These are phyloP conservation scores for Lathyrus tuberosus DNA, from an alignment of 306 rosid species.

Conservation along the genomic window DNA sequence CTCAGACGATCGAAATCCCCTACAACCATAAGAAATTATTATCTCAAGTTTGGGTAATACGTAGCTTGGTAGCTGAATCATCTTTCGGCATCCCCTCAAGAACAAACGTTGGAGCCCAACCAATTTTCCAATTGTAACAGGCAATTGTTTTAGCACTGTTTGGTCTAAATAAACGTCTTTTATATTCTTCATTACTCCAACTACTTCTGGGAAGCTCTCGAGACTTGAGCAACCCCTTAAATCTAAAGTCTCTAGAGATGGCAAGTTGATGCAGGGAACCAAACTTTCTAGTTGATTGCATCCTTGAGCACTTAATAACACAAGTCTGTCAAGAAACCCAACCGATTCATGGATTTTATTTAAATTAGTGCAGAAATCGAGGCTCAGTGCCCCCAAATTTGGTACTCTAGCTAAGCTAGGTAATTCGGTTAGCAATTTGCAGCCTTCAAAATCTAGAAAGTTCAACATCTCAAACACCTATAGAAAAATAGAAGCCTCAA, in stretches of 20 bases:
- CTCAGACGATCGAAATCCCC: background rate
- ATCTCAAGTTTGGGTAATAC: slow-evolving; percentile 3
- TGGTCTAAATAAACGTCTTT: slow-evolving; percentile 14
- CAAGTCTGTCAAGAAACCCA: slow-evolving; percentile 26
- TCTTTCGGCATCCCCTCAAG: slow-evolving; percentile 4
- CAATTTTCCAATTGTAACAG: slow-evolving; percentile 18
- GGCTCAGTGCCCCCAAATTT: background rate
- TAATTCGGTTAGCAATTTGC: background rate
- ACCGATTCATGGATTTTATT: background rate
- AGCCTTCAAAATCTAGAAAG: background rate
- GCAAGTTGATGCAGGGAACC: slow-evolving; percentile 1
- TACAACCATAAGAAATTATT: background rate
- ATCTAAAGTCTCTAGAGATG: slow-evolving; percentile 34
- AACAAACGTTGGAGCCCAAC: slow-evolving; percentile 13
- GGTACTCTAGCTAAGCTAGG: slow-evolving; percentile 11
- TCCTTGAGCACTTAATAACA: slow-evolving; percentile 22
- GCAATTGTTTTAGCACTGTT: slow-evolving; percentile 2
- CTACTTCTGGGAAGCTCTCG: slow-evolving; percentile 5
- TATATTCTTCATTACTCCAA: slow-evolving; percentile 28
- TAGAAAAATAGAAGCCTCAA: background rate
- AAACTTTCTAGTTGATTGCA: slow-evolving; percentile 5
- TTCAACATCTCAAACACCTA: background rate
- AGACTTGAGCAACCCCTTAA: slow-evolving; percentile 3
- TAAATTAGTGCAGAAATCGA: slow-evolving; percentile 20
- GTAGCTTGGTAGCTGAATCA: slow-evolving; percentile 3